Conservation (phyloP, 208 protist species). For the Wallacemonas rigidus region DNA sequence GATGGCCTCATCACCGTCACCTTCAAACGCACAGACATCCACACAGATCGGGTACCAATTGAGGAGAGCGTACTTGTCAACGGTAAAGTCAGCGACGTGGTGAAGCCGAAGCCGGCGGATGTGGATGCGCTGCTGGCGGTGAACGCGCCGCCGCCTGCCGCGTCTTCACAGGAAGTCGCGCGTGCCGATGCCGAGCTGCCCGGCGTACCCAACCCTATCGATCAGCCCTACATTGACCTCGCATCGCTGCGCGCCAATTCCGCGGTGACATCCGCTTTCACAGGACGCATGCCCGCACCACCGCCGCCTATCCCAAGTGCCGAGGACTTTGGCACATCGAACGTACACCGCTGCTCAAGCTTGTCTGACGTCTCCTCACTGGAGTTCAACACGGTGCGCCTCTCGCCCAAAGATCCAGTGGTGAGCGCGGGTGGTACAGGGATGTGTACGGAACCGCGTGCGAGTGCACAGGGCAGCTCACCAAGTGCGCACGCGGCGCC, state of each 20-base stretch:
- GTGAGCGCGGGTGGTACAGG: conserved; percentile 3
- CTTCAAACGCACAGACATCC: conserved; percentile 47
- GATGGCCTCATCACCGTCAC: conserved; percentile 28
- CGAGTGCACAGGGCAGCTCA: conserved; percentile 9
- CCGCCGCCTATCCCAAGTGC: not conserved
- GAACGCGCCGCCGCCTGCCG: conserved; percentile 31
- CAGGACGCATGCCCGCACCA: conserved; percentile 4
- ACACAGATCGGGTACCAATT: conserved; percentile 38
- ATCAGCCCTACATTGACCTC: conserved; percentile 15
- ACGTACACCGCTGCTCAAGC: conserved; percentile 9
- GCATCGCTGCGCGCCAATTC: conserved; percentile 11
- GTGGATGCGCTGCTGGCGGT: conserved; percentile 39
- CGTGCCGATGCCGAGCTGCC: conserved; percentile 25
- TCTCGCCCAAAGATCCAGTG: conserved; percentile 18
- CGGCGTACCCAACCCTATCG: conserved; percentile 29
- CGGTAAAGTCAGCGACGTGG: conserved; percentile 41
- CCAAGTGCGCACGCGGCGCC: conserved; percentile 22
- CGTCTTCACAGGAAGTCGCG: conserved; percentile 14
- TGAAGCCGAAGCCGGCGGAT: conserved; percentile 23
- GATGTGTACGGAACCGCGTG: not conserved
- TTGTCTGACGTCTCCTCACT: conserved; percentile 35
- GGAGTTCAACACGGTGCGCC: conserved; percentile 47
- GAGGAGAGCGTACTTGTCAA: conserved; percentile 62
- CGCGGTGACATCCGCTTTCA: not conserved
- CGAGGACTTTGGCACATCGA: not conserved